Conservation (phyloP, 352 stramenopile genomes). For the Pythium sukuiense region DNA sequence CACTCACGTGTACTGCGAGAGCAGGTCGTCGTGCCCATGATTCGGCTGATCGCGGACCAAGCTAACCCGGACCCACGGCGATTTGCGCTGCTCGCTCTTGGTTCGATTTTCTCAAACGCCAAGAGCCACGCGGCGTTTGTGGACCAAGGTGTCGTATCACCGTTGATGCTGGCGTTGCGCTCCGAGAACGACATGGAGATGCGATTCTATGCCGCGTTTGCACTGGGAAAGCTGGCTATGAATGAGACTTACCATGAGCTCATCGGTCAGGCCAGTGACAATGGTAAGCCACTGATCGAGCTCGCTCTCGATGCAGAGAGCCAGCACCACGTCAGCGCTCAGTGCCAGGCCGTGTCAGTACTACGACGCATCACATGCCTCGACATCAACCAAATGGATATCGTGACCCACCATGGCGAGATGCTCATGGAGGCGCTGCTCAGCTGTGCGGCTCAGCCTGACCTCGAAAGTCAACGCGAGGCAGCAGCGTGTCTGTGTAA, state of each 20-base stretch:
- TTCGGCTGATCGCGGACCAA: constrained; percentile 48
- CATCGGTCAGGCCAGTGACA: constrained; percentile 56
- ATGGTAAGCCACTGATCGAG: constrained; percentile 47
- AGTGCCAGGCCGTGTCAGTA: constrained; percentile 91
- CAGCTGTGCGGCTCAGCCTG: constrained; percentile 37
- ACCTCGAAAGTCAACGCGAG: constrained; percentile 91
- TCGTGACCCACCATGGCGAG: constrained; percentile 61
- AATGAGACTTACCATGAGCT: constrained; percentile 68
- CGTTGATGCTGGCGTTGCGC: constrained; percentile 68
- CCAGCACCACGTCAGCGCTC: constrained; percentile 46
- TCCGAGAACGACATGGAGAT: constrained; percentile 84
- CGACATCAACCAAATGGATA: constrained; percentile 82
- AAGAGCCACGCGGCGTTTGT: constrained; percentile 73
- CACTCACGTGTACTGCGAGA: constrained; percentile 74
- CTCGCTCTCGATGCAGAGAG: constrained; percentile 56
- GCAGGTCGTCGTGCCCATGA: constrained; percentile 54
- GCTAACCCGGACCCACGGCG: constrained; percentile 49
- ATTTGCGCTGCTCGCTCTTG: constrained; percentile 85
- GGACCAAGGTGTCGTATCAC: constrained; percentile 60
- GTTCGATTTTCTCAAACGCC: constrained; percentile 77
- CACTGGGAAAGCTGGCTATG: constrained; percentile 92
- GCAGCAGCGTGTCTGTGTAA: constrained; percentile 87
- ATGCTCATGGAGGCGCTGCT: constrained; percentile 58
- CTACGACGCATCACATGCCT: constrained; percentile 85
- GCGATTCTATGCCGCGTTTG: constrained; percentile 92